Percentiles rank a stretch among this genome's conserved stretches.
Evolutionary conservation across 192 early-diverging fungal genomes (phyloP).

Genomic region (Backusella parvicylindrica): DNA sequence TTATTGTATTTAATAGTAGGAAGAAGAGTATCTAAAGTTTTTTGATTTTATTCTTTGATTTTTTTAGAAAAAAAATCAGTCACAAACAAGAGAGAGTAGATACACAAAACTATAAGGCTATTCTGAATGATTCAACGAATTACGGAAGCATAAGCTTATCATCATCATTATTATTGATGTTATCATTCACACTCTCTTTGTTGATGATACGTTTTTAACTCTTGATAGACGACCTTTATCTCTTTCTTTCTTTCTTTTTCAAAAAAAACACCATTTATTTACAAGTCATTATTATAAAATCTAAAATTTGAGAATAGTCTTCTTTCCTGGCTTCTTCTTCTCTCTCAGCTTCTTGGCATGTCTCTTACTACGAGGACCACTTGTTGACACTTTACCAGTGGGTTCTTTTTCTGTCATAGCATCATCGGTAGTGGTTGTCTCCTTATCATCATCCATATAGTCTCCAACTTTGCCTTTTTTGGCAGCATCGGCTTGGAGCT

Average conservation of each 20-base stretch:
- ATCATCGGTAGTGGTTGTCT: slow-evolving; percentile 1
- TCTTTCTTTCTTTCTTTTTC: neutral
- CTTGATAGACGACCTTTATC: too few relatives aligned
- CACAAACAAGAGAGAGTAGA: neutral
- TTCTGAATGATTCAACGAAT: too few relatives aligned
- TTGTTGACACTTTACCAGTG: slow-evolving; percentile 46
- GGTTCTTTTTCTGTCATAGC: slow-evolving; percentile 30
- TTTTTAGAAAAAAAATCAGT: neutral
- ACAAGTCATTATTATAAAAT: neutral
- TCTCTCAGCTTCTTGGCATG: slow-evolving; percentile 19
- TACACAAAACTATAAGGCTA: too few relatives aligned
- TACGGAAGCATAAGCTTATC: too few relatives aligned
- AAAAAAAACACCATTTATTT: neutral
- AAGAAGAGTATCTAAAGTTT: slow-evolving; percentile 1
- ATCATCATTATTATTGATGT: too few relatives aligned
- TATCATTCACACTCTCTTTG: too few relatives aligned
- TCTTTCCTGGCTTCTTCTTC: slow-evolving; percentile 26
- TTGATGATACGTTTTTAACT: too few relatives aligned
- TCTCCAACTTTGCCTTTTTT: slow-evolving; percentile 17
- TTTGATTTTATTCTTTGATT: neutral
- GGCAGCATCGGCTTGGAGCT: slow-evolving; percentile 29
- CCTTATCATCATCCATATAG: slow-evolving; percentile 11
- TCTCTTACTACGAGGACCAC: slow-evolving; percentile 35
- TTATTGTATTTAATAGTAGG: neutral
- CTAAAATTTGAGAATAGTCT: slow-evolving; percentile 9